These are phyloP conservation scores for Diaporthe sp. DNA, from an alignment of 2,329 filamentous ascomycete genomes.

Conservation along the genomic window DNA sequence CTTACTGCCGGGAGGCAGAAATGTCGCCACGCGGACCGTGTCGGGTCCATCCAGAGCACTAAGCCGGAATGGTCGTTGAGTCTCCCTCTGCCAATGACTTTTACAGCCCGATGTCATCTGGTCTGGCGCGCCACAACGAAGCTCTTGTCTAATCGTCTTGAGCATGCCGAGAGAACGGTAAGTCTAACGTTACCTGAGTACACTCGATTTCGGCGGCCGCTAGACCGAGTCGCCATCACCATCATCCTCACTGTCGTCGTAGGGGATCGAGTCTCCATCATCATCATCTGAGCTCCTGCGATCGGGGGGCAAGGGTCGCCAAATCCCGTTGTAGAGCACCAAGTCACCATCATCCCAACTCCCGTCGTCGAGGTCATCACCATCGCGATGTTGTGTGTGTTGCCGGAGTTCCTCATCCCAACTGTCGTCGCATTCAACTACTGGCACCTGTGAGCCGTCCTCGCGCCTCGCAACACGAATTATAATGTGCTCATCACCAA, in stretches of 20 bases:
- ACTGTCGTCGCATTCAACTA: neutral
- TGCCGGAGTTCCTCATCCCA: neutral
- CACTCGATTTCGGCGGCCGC: accelerated
- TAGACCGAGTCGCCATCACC: too few species aligned
- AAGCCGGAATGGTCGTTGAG: neutral
- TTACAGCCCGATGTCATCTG: neutral
- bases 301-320: too few species aligned
- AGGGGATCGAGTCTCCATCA: too few species aligned
- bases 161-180: neutral
- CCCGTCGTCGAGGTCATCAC: neutral
- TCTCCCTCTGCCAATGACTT: neutral
- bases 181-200: neutral
- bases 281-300: too few species aligned
- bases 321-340: too few species aligned
- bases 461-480: too few species aligned
- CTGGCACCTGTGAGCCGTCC: neutral
- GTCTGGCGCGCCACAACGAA: neutral
- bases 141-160: neutral
- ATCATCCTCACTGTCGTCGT: neutral
- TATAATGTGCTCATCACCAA: neutral
- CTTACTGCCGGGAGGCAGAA: conserved; percentile 5
- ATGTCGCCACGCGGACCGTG: neutral
- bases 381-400: neutral
- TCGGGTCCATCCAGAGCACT: neutral
- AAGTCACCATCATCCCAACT: too few species aligned